Evolutionary conservation across 225 moss, liverwort and hornwort genomes (phyloP).

Genomic region (Sphagnum tenellum): DNA sequence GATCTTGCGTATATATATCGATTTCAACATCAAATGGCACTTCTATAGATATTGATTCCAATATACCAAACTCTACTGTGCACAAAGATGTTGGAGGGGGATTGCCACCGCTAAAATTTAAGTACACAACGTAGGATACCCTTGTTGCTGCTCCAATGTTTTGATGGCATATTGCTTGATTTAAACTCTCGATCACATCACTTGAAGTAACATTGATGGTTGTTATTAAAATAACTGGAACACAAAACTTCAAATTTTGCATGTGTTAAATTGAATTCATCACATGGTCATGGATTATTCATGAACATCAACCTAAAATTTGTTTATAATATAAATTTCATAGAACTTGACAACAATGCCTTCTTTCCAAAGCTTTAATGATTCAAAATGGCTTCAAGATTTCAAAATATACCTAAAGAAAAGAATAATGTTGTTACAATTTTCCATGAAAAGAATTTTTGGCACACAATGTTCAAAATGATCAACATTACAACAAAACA

Average conservation of each 20-base stretch:
- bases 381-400: too few relatives aligned
- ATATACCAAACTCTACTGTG: conserved; percentile 7
- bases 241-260: too few relatives aligned
- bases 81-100: conserved; percentile 20
- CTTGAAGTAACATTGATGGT: conserved; percentile 1
- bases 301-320: too few relatives aligned
- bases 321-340: background rate
- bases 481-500: background rate
- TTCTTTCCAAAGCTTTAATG: too few relatives aligned
- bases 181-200: background rate
- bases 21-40: conserved; percentile 25
- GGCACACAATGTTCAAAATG: background rate
- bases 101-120: conserved; percentile 11
- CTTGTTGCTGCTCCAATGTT: conserved; percentile 13
- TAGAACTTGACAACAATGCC: too few relatives aligned
- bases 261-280: too few relatives aligned
- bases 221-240: too few relatives aligned
- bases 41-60: background rate
- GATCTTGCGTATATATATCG: conserved; percentile 24
- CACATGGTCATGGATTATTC: too few relatives aligned
- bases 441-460: too few relatives aligned
- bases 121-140: conserved; percentile 14
- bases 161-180: conserved; percentile 7
- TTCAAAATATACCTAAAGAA: too few relatives aligned
- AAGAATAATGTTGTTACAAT: too few relatives aligned